These are phyloP conservation scores for Clonostachys solani DNA, from an alignment of 2,329 filamentous ascomycete genomes.

Conservation along the genomic window DNA sequence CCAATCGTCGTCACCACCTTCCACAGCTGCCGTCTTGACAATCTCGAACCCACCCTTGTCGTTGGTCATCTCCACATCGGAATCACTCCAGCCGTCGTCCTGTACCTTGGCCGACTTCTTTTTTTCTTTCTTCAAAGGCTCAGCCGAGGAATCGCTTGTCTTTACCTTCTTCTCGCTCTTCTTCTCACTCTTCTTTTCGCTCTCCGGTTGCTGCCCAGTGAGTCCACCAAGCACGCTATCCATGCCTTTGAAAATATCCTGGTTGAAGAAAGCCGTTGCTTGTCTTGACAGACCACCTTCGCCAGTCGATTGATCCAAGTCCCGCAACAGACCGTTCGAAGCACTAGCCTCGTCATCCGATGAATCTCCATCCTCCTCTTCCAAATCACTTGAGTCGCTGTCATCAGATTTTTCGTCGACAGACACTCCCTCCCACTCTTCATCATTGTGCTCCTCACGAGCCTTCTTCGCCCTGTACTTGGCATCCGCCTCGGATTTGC, in stretches of 20 bases:
- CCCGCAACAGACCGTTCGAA: slow-evolving; percentile 22
- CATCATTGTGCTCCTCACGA: slow-evolving; percentile 74
- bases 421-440: slow-evolving; percentile 90
- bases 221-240: slow-evolving; percentile 50
- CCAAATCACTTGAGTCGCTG: slow-evolving; percentile 58
- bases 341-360: slow-evolving; percentile 25
- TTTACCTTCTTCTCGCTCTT: slow-evolving; percentile 16
- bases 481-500: slow-evolving; percentile 73
- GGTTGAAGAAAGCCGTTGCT: slow-evolving; percentile 86
- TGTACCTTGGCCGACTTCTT: slow-evolving; percentile 5
- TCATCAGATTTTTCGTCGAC: slow-evolving; percentile 51
- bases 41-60: slow-evolving; percentile 55
- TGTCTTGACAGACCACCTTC: slow-evolving; percentile 66
- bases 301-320: slow-evolving; percentile 36
- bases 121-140: slow-evolving; percentile 5
- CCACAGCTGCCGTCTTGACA: slow-evolving; percentile 44
- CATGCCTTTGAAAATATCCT: slow-evolving; percentile 89
- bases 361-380: slow-evolving; percentile 45
- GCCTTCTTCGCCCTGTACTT: slow-evolving; percentile 90
- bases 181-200: slow-evolving; percentile 25
- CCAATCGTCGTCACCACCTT: slow-evolving; percentile 44
- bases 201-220: slow-evolving; percentile 20
- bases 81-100: slow-evolving; percentile 8
- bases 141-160: slow-evolving; percentile 14
- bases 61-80: slow-evolving; percentile 25